Evolutionary conservation across 345 rosid genomes (phyloP).

Genomic region (Moringa oleifera): DNA sequence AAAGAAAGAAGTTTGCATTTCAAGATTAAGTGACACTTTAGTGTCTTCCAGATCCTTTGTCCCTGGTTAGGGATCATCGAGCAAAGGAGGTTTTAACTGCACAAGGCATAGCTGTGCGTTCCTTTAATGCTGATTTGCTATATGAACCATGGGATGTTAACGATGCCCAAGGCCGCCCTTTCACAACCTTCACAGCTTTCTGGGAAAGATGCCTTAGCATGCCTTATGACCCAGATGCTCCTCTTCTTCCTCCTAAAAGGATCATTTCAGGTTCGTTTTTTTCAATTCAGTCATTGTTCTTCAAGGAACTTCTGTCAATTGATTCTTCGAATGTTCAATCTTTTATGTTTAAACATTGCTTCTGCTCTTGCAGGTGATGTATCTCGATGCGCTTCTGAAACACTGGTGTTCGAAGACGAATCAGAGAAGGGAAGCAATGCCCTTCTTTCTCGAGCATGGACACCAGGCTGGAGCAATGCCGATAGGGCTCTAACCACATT

Average conservation of each 20-base stretch:
- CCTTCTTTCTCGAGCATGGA: constrained; percentile 96
- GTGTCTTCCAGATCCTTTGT: constrained; percentile 73
- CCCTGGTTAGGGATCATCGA: constrained; percentile 91
- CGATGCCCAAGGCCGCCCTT: constrained; percentile 72
- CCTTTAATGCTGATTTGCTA: constrained; percentile 92
- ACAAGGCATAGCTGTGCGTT: constrained; percentile 67
- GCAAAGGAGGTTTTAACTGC: constrained; percentile 73
- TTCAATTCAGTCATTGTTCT: background rate
- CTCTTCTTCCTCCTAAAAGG: constrained; percentile 96
- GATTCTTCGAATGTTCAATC: background rate
- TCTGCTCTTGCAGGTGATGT: constrained; percentile 57
- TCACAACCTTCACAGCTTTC: constrained; percentile 68
- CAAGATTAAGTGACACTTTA: constrained; percentile 13
- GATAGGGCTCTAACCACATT: constrained; percentile 86
- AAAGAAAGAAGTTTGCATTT: background rate
- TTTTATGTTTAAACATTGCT: constrained; percentile 1
- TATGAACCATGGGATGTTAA: constrained; percentile 98
- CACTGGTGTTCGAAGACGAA: constrained; percentile 81
- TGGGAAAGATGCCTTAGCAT: constrained; percentile 97
- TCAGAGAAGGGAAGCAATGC: constrained; percentile 96
- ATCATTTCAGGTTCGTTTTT: constrained; percentile 64
- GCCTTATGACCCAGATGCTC: constrained; percentile 97
- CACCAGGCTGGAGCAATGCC: constrained; percentile 96
- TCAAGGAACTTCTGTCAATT: background rate
- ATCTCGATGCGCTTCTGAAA: constrained; percentile 61